Conservation (phyloP, 2,329 filamentous ascomycete species). For the Alternaria tenuissima region DNA sequence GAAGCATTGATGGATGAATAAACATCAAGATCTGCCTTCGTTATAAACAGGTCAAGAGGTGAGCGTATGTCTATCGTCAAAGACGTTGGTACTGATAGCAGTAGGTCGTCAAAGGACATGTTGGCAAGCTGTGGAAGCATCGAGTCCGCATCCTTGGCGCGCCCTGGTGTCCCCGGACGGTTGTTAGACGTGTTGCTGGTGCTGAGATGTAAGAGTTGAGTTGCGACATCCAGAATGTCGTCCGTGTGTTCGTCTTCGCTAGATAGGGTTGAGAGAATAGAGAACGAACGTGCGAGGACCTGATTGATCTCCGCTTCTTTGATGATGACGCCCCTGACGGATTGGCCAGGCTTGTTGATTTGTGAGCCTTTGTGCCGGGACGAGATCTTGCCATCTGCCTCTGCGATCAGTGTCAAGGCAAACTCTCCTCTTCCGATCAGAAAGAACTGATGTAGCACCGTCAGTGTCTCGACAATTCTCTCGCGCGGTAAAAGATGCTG, state of each 20-base stretch:
- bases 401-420: constrained; percentile 81
- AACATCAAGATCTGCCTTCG: constrained; percentile 74
- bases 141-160: constrained; percentile 43
- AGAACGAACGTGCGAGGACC: constrained; percentile 80
- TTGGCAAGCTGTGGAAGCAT: constrained; percentile 50
- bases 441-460: constrained; percentile 84
- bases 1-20: constrained; percentile 91
- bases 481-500: constrained; percentile 81
- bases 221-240: constrained; percentile 82
- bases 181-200: constrained; percentile 59
- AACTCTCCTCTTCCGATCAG: constrained; percentile 90
- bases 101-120: constrained; percentile 76
- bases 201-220: constrained; percentile 75
- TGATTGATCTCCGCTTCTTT: constrained; percentile 88
- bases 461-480: constrained; percentile 78
- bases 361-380: constrained; percentile 68
- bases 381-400: constrained; percentile 82
- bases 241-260: constrained; percentile 77
- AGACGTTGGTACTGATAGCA: constrained; percentile 78
- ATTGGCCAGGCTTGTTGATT: constrained; percentile 55
- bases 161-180: constrained; percentile 53
- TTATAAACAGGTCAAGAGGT: constrained; percentile 87
- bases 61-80: constrained; percentile 77
- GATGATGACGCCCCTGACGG: constrained; percentile 70
- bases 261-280: constrained; percentile 77